These are phyloP conservation scores for Tylopilus rubrobrunneus DNA, from an alignment of 768 basidiomycete species.

Conservation along the genomic window DNA sequence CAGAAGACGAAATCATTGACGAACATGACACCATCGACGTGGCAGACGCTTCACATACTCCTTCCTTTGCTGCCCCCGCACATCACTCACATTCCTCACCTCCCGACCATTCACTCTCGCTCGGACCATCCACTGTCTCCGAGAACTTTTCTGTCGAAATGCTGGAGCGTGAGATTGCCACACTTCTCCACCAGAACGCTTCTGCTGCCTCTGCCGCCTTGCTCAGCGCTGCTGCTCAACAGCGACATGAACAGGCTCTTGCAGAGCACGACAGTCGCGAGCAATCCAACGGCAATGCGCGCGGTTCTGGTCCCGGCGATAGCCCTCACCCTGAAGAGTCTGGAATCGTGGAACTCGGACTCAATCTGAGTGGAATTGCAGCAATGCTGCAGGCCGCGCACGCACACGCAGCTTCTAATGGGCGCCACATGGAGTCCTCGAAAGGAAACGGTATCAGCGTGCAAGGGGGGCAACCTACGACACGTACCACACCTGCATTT, in stretches of 20 bases:
- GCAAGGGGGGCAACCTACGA: constrained; percentile 47
- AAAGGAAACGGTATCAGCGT: constrained; percentile 45
- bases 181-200: constrained; percentile 70
- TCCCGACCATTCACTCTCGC: constrained; percentile 33
- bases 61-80: constrained; percentile 21
- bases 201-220: constrained; percentile 64
- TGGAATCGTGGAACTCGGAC: constrained; percentile 38
- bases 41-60: constrained; percentile 31
- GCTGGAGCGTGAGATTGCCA: constrained; percentile 75
- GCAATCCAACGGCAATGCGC: constrained; percentile 17
- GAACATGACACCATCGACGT: constrained; percentile 27
- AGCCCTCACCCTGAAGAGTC: constrained; percentile 15
- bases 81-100: constrained; percentile 17
- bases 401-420: constrained; percentile 50
- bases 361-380: constrained; percentile 64
- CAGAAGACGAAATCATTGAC: constrained; percentile 43
- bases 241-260: constrained; percentile 48
- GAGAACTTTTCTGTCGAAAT: constrained; percentile 64
- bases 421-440: constrained; percentile 42
- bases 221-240: constrained; percentile 64
- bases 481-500: constrained; percentile 72
- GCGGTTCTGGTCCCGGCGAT: constrained; percentile 8
- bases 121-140: constrained; percentile 36
- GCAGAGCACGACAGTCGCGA: constrained; percentile 35
- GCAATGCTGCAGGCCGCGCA: constrained; percentile 79